These are phyloP conservation scores for Neurospora sp. DNA, from an alignment of 495 filamentous ascomycete species.

Conservation along the genomic window DNA sequence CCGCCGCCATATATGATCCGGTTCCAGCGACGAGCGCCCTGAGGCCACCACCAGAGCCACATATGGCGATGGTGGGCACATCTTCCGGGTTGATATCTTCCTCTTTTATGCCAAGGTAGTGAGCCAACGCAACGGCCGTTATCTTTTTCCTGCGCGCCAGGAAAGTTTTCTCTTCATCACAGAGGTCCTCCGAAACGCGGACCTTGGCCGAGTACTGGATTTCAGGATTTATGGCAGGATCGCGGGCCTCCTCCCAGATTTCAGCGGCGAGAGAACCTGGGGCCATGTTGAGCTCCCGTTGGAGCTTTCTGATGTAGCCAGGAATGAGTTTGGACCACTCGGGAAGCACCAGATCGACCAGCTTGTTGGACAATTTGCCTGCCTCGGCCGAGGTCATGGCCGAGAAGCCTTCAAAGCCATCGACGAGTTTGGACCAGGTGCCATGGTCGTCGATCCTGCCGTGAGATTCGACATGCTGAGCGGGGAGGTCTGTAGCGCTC, in stretches of 20 bases:
- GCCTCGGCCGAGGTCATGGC: conserved; percentile 43
- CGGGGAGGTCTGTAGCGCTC: background rate
- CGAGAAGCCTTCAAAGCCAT: conserved; percentile 49
- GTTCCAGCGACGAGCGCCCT: conserved; percentile 82
- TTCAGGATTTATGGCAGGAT: conserved; percentile 75
- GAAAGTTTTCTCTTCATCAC: conserved; percentile 70
- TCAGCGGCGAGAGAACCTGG: conserved; percentile 82
- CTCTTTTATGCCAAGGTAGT: conserved; percentile 68
- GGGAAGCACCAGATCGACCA: conserved; percentile 63
- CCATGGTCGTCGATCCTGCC: conserved; percentile 16
- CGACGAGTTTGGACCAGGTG: conserved; percentile 51
- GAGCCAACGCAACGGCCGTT: conserved; percentile 61
- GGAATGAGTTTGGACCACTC: conserved; percentile 74
- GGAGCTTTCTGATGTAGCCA: conserved; percentile 70
- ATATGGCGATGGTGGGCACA: conserved; percentile 84
- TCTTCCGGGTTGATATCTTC: conserved; percentile 83
- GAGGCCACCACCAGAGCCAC: conserved; percentile 85
- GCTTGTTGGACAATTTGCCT: conserved; percentile 49
- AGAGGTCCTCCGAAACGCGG: conserved; percentile 72
- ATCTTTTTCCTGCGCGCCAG: conserved; percentile 51
- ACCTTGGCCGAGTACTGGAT: conserved; percentile 70
- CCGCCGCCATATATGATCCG: conserved; percentile 68
- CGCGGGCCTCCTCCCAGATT: conserved; percentile 85
- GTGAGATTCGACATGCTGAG: conserved; percentile 2
- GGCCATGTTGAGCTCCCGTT: conserved; percentile 74